These are phyloP conservation scores for Hirsutella rhossiliensis DNA, from an alignment of 2,329 filamentous ascomycete genomes.

Conservation along the genomic window DNA sequence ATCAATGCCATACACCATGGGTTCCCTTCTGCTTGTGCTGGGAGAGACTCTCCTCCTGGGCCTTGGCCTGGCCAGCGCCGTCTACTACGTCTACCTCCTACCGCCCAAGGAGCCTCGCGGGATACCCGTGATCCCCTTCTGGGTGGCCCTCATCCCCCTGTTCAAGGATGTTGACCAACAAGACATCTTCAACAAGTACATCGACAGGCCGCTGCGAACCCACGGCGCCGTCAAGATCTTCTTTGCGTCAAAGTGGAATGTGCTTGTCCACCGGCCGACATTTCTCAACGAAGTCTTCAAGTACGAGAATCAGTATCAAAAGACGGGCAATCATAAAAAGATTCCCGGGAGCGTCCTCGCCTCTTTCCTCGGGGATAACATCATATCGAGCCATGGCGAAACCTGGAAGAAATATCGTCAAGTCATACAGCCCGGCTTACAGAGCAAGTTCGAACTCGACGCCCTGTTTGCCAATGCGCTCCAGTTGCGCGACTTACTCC, in stretches of 20 bases:
- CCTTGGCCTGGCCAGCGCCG: neutral
- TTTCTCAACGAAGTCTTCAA: slow-evolving; percentile 27
- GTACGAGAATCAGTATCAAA: slow-evolving; percentile 18
- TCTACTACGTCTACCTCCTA: slow-evolving; percentile 8
- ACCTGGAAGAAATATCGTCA: slow-evolving; percentile 21
- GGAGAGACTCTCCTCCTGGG: neutral
- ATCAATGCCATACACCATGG: neutral
- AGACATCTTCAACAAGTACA: slow-evolving; percentile 24
- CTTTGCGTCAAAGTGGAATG: slow-evolving; percentile 35
- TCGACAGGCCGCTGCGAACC: slow-evolving; percentile 22
- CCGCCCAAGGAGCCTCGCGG: slow-evolving; percentile 18
- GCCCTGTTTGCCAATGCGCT: slow-evolving; percentile 12
- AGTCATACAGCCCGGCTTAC: slow-evolving; percentile 23
- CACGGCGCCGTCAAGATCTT: slow-evolving; percentile 35
- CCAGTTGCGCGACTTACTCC: slow-evolving; percentile 15
- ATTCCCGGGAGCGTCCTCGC: slow-evolving; percentile 26
- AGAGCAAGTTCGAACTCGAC: slow-evolving; percentile 11
- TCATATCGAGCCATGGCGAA: slow-evolving; percentile 24
- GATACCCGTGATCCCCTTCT: slow-evolving; percentile 31
- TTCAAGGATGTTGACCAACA: slow-evolving; percentile 29
- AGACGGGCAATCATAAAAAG: slow-evolving; percentile 28
- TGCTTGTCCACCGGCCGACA: slow-evolving; percentile 30
- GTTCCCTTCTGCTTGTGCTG: neutral
- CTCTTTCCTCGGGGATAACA: slow-evolving; percentile 24
- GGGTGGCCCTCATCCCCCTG: slow-evolving; percentile 27